These are phyloP conservation scores for Microstegium vimineum DNA, from an alignment of 176 grass and related monocot genomes.

Conservation along the genomic window DNA sequence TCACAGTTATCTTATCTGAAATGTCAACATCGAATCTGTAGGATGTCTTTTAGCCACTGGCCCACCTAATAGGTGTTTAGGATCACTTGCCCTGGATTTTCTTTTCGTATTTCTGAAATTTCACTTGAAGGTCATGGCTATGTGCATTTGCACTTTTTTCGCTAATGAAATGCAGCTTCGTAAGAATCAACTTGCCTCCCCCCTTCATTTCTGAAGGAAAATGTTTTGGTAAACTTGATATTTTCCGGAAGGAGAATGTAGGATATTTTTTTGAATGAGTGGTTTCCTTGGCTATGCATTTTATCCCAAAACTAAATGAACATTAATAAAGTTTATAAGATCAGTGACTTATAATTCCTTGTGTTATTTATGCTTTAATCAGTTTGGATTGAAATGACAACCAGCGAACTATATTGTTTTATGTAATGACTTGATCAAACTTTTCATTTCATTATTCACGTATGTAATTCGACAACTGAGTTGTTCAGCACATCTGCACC, in stretches of 20 bases:
- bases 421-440: background rate
- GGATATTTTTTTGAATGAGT: background rate
- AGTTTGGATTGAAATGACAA: background rate
- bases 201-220: background rate
- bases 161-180: background rate
- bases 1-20: slow-evolving; percentile 22
- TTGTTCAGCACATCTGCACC: background rate
- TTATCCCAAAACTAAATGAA: background rate
- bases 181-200: background rate
- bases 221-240: background rate
- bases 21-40: slow-evolving; percentile 10
- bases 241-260: background rate
- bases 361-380: background rate
- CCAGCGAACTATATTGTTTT: background rate
- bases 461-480: background rate
- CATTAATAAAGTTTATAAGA: background rate
- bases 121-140: too few relatives aligned
- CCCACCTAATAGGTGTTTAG: background rate
- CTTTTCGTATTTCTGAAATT: background rate
- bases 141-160: background rate
- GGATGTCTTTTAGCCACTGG: slow-evolving; percentile 8
- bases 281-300: background rate
- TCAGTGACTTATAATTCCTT: background rate
- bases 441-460: background rate
- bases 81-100: background rate